Evolutionary conservation across 2,329 filamentous ascomycete genomes (phyloP).

Genomic region (Beauveria scarabaeidicola): DNA sequence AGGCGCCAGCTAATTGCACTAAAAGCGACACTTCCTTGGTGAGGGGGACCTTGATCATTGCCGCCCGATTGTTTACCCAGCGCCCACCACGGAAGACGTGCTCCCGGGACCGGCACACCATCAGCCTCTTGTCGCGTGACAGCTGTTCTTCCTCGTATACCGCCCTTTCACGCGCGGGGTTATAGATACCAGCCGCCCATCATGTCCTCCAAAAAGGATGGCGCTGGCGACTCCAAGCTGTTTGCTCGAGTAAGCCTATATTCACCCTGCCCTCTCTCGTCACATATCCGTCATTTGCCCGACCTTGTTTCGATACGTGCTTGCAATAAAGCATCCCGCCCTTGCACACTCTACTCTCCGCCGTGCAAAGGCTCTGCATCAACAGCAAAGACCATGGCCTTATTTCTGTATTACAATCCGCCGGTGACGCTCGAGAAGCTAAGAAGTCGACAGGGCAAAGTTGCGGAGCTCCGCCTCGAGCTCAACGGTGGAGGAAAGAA

Average conservation of each 20-base stretch:
- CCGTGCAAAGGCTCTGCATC: not conserved
- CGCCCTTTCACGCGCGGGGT: slow-evolving; percentile 6
- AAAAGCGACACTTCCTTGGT: not conserved
- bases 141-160: not conserved
- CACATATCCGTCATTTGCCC: not conserved
- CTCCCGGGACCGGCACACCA: not conserved
- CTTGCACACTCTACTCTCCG: not conserved
- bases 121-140: slow-evolving; percentile 14
- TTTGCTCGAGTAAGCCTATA: slow-evolving; percentile 76
- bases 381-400: slow-evolving; percentile 21
- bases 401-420: slow-evolving; percentile 48
- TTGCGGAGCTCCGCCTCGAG: slow-evolving; percentile 91
- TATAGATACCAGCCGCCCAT: slow-evolving; percentile 18
- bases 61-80: not conserved
- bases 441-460: slow-evolving; percentile 79
- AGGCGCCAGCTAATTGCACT: slow-evolving; percentile 1
- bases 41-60: not conserved
- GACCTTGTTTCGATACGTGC: slow-evolving; percentile 10
- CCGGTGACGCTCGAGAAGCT: slow-evolving; percentile 38
- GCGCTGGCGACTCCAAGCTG: slow-evolving; percentile 95
- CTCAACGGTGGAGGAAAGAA: slow-evolving; percentile 92
- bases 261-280: slow-evolving; percentile 9
- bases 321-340: not conserved
- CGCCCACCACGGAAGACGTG: not conserved
- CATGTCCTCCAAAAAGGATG: slow-evolving; percentile 43